These are phyloP conservation scores for Pythium phragmiticola DNA, from an alignment of 352 stramenopile genomes.

Conservation along the genomic window DNA sequence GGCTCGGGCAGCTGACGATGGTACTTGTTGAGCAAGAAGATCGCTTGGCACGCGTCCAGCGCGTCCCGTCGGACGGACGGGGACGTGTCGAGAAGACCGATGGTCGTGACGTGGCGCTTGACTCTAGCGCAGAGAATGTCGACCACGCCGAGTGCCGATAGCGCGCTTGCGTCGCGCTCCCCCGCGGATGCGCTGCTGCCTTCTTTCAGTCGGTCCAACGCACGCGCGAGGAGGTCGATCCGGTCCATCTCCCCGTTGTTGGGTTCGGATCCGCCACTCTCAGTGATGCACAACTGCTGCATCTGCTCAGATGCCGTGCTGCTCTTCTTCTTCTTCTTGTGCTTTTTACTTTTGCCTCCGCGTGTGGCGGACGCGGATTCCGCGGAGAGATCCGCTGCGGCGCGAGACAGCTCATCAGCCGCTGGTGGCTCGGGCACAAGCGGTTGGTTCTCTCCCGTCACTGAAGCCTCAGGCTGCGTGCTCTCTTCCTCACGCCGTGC, in stretches of 20 bases:
- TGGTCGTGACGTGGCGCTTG: conserved; percentile 2
- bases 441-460: no score
- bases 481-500: no score
- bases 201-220: conserved; percentile 5
- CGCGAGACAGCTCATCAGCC: no score
- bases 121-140: conserved; percentile 1
- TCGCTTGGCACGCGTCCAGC: conserved; percentile 1
- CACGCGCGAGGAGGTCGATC: not conserved
- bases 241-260: not conserved
- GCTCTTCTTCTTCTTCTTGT: conserved; percentile 7
- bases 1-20: conserved; percentile 9
- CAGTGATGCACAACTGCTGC: not conserved
- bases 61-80: not conserved
- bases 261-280: not conserved
- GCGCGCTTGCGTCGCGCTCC: not conserved
- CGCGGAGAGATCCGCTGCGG: not conserved
- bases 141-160: conserved; percentile 1
- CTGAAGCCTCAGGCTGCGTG: no score
- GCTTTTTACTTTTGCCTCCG: not conserved
- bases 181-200: not conserved
- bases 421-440: no score
- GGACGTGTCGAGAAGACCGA: not conserved
- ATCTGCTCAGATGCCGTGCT: not conserved
- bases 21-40: conserved; percentile 12
- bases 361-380: not conserved